Conservation (phyloP, 2,329 filamentous ascomycete species). For the Sporothrix schenckii region DNA sequence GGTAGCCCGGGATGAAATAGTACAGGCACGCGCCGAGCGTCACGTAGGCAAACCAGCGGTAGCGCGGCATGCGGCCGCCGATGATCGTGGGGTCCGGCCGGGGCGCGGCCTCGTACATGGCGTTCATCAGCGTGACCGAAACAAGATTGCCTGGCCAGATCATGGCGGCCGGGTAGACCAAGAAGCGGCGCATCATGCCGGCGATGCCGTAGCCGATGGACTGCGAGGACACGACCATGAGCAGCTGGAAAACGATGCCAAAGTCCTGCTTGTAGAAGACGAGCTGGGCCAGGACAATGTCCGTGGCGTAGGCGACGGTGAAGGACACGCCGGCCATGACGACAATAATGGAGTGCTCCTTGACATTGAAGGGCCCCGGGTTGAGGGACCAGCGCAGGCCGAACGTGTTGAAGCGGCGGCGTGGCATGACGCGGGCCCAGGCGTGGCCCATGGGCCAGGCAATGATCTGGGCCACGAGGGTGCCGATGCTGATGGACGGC, state of each 20-base stretch:
- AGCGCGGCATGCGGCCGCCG: conserved; percentile 67
- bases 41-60: conserved; percentile 52
- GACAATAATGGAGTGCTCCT: conserved; percentile 69
- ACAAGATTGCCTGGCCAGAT: conserved; percentile 73
- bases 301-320: conserved; percentile 70
- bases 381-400: conserved; percentile 63
- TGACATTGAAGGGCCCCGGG: conserved; percentile 69
- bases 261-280: conserved; percentile 73
- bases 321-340: conserved; percentile 74
- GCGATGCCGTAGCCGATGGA: conserved; percentile 71
- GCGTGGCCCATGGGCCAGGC: conserved; percentile 65
- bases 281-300: conserved; percentile 71
- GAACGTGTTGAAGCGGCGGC: conserved; percentile 54
- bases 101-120: conserved; percentile 67
- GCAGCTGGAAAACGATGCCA: conserved; percentile 66
- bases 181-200: conserved; percentile 66
- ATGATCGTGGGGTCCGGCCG: conserved; percentile 54
- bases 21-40: conserved; percentile 50
- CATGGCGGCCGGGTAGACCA: conserved; percentile 70
- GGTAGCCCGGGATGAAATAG: conserved; percentile 58
- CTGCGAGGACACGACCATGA: conserved; percentile 69
- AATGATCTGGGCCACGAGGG: conserved; percentile 65
- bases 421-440: conserved; percentile 62
- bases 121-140: conserved; percentile 68
- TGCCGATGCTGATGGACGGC: conserved; percentile 62